Evolutionary conservation across 768 basidiomycete genomes (phyloP), one percentile per base, ranked within the genome.

Genomic region (Tylopilus balloui): DNA sequence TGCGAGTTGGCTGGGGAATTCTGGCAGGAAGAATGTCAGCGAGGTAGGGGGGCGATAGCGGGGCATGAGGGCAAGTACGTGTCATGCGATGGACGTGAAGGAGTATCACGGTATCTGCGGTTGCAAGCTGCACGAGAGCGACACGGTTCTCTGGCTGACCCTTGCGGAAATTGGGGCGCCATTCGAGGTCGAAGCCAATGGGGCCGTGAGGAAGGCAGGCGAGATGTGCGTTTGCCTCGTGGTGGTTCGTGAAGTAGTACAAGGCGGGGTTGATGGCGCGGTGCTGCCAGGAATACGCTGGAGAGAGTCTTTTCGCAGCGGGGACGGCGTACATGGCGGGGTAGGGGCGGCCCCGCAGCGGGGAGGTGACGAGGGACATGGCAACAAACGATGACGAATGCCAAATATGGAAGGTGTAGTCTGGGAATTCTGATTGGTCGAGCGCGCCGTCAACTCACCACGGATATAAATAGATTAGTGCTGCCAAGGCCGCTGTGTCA

Each of bases 131-230:
- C 4, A 91, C 73, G 20, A 91, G 73, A 3, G 89, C 81, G 17
- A 87, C 82, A 20, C 75, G 84, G 59, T 90, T 86, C 64, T 83
- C 77, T 23, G 67, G 58, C 21, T 66, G 60, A 17, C 83, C 80
- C 59, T 78, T 81, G 39, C 55, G 53, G 56, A 68, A 81, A 17
- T 59, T 78, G 0, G 89, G 89, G 51, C 76, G 80, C 88, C 89
- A 91, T 66, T 92, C 89, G 31, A 88, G 71, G 60, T 92, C 89
- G 54, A 91, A 81, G 23, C 89, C 89, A 42, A 78, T 35, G 13
- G 61, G 62, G 3, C 67, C 68, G 21, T 35, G 48, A 7, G 58
- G 56, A n/a, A 68, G 41, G 6, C 17, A 4, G 31, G 56, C 47
- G 24, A 68, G 59, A 13, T 36, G 40, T 14, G 20, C 20, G 19